These are phyloP conservation scores for Hygrophorus russula DNA, from an alignment of 768 basidiomycete genomes.

Conservation along the genomic window DNA sequence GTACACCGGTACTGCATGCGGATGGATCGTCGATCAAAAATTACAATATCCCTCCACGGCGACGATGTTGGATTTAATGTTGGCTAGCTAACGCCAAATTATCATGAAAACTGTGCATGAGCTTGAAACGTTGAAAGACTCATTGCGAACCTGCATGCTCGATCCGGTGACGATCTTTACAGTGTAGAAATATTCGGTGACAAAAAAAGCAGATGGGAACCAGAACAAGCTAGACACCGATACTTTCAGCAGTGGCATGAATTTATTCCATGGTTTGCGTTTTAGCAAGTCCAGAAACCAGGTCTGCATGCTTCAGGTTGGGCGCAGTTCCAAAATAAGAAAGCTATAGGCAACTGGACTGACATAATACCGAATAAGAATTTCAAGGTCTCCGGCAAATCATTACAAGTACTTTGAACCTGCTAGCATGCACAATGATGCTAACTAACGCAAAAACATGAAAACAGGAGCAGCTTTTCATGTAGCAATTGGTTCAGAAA, in stretches of 20 bases:
- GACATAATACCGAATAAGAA: too few species aligned
- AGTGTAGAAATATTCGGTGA: slow-evolving; percentile 39
- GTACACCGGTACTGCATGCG: slow-evolving; percentile 23
- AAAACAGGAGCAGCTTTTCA: too few species aligned
- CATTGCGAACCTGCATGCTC: slow-evolving; percentile 61
- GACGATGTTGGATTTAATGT: slow-evolving; percentile 69
- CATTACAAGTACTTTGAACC: too few species aligned
- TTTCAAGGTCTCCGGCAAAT: too few species aligned
- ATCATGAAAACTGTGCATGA: background rate
- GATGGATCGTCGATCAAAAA: slow-evolving; percentile 47
- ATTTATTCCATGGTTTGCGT: too few species aligned
- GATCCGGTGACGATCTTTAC: slow-evolving; percentile 45
- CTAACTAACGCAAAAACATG: too few species aligned
- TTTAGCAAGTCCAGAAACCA: too few species aligned
- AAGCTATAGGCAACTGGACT: too few species aligned
- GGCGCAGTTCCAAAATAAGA: too few species aligned
- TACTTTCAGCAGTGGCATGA: background rate
- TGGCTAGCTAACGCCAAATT: slow-evolving; percentile 31
- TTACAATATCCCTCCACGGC: slow-evolving; percentile 43
- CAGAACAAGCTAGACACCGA: slow-evolving; percentile 31
- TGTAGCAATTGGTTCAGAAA: too few species aligned
- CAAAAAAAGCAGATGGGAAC: slow-evolving; percentile 40
- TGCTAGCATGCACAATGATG: too few species aligned
- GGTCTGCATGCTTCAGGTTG: too few species aligned
- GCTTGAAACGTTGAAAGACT: background rate